Conservation (phyloP, 805 yeast genomes). For the Ogataea ramenticola region DNA sequence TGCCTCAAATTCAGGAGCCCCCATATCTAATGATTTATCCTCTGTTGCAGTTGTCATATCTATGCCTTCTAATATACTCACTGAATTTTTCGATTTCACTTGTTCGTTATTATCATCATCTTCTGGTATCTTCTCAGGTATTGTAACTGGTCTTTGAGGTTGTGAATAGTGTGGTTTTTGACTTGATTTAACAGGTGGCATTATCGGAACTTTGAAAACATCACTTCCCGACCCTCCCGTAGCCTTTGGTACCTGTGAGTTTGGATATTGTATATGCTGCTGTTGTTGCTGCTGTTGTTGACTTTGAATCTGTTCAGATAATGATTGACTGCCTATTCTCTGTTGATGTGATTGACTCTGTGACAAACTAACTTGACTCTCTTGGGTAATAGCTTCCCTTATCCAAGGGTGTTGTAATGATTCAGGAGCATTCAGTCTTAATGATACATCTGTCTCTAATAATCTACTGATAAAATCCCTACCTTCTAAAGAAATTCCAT, state of each 20-base stretch:
- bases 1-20: not conserved
- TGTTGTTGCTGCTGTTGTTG: slow-evolving; percentile 2
- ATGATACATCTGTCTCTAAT: slow-evolving; percentile 68
- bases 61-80: not conserved
- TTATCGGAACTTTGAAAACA: slow-evolving; percentile 7
- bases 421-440: slow-evolving; percentile 64
- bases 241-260: no score
- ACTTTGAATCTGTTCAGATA: not conserved
- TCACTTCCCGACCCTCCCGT: not conserved
- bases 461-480: slow-evolving; percentile 63
- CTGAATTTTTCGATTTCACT: no score
- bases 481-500: slow-evolving; percentile 43
- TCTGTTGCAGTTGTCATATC: not conserved
- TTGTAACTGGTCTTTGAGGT: not conserved
- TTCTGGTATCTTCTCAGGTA: not conserved
- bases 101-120: no score
- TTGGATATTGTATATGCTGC: not conserved
- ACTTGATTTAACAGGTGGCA: slow-evolving; percentile 3
- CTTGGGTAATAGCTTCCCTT: slow-evolving; percentile 20
- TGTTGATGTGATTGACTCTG: slow-evolving; percentile 68
- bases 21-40: not conserved
- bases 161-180: not conserved
- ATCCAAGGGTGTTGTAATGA: slow-evolving; percentile 86
- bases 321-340: slow-evolving; percentile 24
- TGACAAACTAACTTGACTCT: slow-evolving; percentile 48